Evolutionary conservation across 139 green algal species (phyloP).

Genomic region (Closterium sp.): DNA sequence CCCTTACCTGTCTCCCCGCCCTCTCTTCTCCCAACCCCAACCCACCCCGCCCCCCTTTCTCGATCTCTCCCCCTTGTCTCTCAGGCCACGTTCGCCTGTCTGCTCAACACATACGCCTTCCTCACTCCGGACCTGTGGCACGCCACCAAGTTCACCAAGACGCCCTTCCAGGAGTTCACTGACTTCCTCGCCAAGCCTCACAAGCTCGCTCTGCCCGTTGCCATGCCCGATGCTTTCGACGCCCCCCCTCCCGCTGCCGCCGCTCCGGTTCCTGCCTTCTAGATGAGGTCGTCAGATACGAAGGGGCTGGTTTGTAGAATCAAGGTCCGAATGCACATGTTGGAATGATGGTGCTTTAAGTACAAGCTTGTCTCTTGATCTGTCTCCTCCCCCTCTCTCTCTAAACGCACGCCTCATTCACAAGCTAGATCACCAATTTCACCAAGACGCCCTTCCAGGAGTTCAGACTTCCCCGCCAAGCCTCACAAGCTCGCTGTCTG

Average conservation of each 20-base stretch:
- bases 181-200: conserved; percentile 64
- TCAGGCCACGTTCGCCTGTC: conserved; percentile 56
- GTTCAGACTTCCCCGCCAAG: conserved; percentile 73
- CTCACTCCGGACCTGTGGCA: conserved; percentile 96
- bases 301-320: not conserved
- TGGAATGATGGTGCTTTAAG: not conserved
- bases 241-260: not conserved
- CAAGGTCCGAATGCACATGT: not conserved
- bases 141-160: conserved; percentile 88
- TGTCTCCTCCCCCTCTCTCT: no score
- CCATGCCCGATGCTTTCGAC: not conserved
- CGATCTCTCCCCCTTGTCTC: not conserved
- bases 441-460: conserved; percentile 66
- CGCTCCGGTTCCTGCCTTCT: not conserved
- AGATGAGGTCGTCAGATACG: not conserved
- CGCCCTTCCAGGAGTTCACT: conserved; percentile 91
- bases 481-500: conserved; percentile 39
- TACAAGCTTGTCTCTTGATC: not conserved
- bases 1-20: not conserved
- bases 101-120: conserved; percentile 91
- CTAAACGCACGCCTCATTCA: no score
- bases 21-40: not conserved
- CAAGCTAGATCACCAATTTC: no score
- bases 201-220: conserved; percentile 20
- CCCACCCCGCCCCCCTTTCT: not conserved